Evolutionary conservation across 495 filamentous ascomycete genomes (phyloP).

Genomic region (Neurospora africana): DNA sequence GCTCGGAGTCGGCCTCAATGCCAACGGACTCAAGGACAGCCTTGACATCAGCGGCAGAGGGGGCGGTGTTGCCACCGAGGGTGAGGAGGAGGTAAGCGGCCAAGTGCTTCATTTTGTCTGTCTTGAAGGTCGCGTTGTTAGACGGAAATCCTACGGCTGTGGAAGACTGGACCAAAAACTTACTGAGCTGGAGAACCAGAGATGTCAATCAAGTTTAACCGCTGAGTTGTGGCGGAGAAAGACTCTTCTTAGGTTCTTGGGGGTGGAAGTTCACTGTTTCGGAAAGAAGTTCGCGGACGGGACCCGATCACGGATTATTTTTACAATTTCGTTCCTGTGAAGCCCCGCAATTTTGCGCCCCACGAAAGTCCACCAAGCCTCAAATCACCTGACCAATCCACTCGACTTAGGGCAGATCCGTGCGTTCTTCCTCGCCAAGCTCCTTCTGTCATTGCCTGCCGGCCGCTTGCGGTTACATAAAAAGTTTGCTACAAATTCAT

Average conservation of each 20-base stretch:
- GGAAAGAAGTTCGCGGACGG: constrained; percentile 7
- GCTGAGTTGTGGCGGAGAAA: constrained; percentile 42
- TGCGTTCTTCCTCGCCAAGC: constrained; percentile 1
- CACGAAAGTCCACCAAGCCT: constrained; percentile 6
- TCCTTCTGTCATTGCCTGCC: neutral
- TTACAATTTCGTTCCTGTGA: constrained; percentile 23
- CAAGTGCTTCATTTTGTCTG: constrained; percentile 94
- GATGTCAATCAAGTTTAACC: constrained; percentile 49
- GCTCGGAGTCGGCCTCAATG: constrained; percentile 85
- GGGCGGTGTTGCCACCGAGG: constrained; percentile 85
- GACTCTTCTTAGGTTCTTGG: constrained; percentile 43
- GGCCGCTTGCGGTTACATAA: neutral
- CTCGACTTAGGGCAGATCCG: constrained; percentile 20
- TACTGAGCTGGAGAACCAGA: constrained; percentile 38
- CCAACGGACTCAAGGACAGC: constrained; percentile 85
- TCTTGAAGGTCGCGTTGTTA: neutral
- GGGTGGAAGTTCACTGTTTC: constrained; percentile 12
- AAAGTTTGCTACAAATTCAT: neutral
- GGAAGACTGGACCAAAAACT: constrained; percentile 13
- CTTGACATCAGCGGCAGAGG: constrained; percentile 83
- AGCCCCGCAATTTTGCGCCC: constrained; percentile 15
- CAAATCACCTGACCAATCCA: constrained; percentile 15
- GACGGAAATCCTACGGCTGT: neutral
- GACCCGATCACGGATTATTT: constrained; percentile 17
- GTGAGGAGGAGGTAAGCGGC: constrained; percentile 95